phyloP scores from a whole-genome alignment of 208 protist genomes.

The Acanthamoeba triangularis region DNA sequence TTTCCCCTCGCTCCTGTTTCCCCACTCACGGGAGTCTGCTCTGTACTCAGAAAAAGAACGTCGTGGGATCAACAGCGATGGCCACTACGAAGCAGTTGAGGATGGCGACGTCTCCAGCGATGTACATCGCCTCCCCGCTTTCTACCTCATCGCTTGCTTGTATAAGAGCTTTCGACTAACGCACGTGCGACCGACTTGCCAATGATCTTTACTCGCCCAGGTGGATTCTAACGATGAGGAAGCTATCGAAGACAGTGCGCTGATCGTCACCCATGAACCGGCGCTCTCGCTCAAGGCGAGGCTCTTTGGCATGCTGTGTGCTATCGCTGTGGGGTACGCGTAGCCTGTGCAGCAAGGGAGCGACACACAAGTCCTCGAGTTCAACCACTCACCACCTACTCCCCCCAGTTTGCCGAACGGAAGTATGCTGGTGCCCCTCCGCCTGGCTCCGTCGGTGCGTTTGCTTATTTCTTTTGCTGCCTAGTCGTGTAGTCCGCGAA shows the following conservation, averaged over 20 bases:
- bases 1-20: background rate
- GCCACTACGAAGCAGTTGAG: background rate
- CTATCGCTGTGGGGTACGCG: background rate
- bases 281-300: background rate
- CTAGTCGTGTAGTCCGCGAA: background rate
- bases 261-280: background rate
- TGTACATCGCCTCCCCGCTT: background rate
- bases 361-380: background rate
- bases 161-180: too few relatives aligned
- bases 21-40: background rate
- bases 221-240: background rate
- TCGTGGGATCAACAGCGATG: conserved; percentile 1
- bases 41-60: background rate
- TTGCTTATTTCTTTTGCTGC: background rate
- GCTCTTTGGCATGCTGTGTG: conserved; percentile 18
- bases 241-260: background rate
- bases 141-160: too few relatives aligned
- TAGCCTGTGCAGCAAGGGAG: background rate
- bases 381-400: background rate
- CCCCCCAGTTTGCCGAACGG: conserved; percentile 21
- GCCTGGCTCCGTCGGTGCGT: background rate
- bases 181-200: too few relatives aligned
- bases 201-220: too few relatives aligned
- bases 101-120: background rate
- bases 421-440: conserved; percentile 43